Percentiles rank a stretch among this genome's conserved stretches.
phyloP scores from a whole-genome alignment of 202 grass and related monocot genomes.

The Musa balbisiana region DNA sequence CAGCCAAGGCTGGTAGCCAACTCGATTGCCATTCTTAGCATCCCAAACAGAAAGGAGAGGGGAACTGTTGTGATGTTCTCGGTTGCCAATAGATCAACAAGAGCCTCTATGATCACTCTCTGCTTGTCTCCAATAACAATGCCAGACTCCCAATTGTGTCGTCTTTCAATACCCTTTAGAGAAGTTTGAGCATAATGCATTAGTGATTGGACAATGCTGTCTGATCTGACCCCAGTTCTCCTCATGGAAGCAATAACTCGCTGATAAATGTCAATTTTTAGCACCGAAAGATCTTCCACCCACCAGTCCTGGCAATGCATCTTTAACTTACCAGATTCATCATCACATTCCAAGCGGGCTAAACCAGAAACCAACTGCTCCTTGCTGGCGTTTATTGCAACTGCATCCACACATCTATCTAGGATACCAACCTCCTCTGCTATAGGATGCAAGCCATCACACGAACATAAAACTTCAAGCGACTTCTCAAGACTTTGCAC shows the following conservation, averaged over 20 bases:
- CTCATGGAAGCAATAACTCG: conserved; percentile 74
- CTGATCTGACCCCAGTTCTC: conserved; percentile 62
- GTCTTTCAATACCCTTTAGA: conserved; percentile 58
- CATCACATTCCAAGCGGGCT: conserved; percentile 68
- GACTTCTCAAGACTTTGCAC: conserved; percentile 75
- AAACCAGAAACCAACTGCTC: conserved; percentile 83
- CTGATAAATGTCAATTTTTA: conserved; percentile 68
- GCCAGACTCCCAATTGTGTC: conserved; percentile 56
- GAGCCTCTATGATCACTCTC: conserved; percentile 52
- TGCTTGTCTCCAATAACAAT: conserved; percentile 55
- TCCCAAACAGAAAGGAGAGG: conserved; percentile 75
- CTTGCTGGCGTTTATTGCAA: conserved; percentile 69
- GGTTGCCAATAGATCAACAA: conserved; percentile 54
- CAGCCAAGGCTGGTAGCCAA: conserved; percentile 46
- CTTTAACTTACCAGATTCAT: conserved; percentile 42
- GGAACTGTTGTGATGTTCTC: conserved; percentile 70
- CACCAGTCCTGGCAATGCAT: conserved; percentile 80
- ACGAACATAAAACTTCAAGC: conserved; percentile 56
- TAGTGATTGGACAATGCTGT: conserved; percentile 70
- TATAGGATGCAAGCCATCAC: conserved; percentile 41
- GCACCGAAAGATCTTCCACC: conserved; percentile 80
- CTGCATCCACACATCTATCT: conserved; percentile 59
- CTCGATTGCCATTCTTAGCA: conserved; percentile 81
- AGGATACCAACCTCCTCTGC: conserved; percentile 54
- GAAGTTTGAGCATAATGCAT: conserved; percentile 73